These are phyloP conservation scores for Quercus tomentella DNA, from an alignment of 331 rosid species.

Conservation along the genomic window DNA sequence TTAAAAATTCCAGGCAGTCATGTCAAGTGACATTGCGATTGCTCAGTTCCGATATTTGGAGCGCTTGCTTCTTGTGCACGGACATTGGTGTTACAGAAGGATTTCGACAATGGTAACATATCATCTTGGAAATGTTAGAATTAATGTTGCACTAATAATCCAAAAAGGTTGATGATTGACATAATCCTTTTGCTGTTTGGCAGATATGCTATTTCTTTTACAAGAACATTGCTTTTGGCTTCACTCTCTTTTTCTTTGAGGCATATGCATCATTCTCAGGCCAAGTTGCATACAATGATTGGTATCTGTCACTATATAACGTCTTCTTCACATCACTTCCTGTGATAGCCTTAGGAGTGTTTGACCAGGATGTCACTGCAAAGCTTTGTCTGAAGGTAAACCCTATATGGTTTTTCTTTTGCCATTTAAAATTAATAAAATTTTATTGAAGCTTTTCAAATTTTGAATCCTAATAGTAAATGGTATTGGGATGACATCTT, in stretches of 20 bases:
- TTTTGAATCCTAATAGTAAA: not conserved
- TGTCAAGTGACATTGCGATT: slow-evolving; percentile 95
- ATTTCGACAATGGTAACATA: slow-evolving; percentile 79
- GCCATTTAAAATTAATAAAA: not conserved
- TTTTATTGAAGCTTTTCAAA: not conserved
- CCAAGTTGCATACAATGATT: slow-evolving; percentile 86
- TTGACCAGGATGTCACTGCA: slow-evolving; percentile 88
- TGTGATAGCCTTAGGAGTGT: slow-evolving; percentile 90
- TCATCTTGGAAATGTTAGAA: slow-evolving; percentile 8
- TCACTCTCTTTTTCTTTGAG: slow-evolving; percentile 82
- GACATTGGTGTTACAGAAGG: slow-evolving; percentile 99
- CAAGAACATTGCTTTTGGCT: slow-evolving; percentile 88
- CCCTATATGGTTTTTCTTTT: not conserved
- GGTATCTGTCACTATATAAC: slow-evolving; percentile 75
- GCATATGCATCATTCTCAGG: slow-evolving; percentile 84
- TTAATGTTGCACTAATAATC: not conserved
- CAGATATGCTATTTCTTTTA: slow-evolving; percentile 99
- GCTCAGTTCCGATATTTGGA: slow-evolving; percentile 92
- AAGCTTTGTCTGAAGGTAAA: slow-evolving; percentile 76
- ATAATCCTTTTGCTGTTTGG: slow-evolving; percentile 16
- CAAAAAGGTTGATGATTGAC: slow-evolving; percentile 9
- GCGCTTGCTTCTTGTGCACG: slow-evolving; percentile 92
- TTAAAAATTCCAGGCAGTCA: slow-evolving; percentile 72
- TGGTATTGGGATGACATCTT: not conserved
- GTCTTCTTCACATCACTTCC: slow-evolving; percentile 98